These are phyloP conservation scores for Pezicula radicicola DNA, from an alignment of 2,329 filamentous ascomycete genomes.

Conservation along the genomic window DNA sequence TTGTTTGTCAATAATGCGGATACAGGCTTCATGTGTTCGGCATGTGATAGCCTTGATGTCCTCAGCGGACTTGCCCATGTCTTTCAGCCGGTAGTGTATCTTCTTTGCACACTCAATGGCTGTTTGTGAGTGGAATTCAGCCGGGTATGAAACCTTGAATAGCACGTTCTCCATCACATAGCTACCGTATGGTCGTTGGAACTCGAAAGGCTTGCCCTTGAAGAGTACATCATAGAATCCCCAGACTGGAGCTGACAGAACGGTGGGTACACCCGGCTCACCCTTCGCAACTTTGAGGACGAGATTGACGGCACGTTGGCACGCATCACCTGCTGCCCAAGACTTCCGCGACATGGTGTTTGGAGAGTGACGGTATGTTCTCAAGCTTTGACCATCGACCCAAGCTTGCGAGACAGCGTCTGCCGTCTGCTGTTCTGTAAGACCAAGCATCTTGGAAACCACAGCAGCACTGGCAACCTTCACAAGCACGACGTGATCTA, in stretches of 20 bases:
- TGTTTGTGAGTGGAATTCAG: conserved; percentile 98
- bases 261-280: conserved; percentile 86
- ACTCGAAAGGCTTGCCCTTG: conserved; percentile 92
- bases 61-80: conserved; percentile 82
- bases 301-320: conserved; percentile 90
- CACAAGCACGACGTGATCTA: conserved; percentile 97
- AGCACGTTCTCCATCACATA: conserved; percentile 99
- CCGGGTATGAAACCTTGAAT: conserved; percentile 99
- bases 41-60: conserved; percentile 93
- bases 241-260: conserved; percentile 90
- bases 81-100: conserved; percentile 79
- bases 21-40: conserved; percentile 96
- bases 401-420: conserved; percentile 96
- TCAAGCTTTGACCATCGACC: conserved; percentile 93
- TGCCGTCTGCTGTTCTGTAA: conserved; percentile 85
- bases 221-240: conserved; percentile 99
- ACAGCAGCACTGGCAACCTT: conserved; percentile 96
- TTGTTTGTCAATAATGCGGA: conserved; percentile 99
- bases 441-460: conserved; percentile 90
- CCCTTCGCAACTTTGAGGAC: conserved; percentile 89
- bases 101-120: conserved; percentile 92
- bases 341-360: conserved; percentile 99
- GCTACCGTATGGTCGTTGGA: conserved; percentile 93
- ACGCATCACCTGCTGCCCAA: conserved; percentile 97
- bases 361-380: conserved; percentile 94